These are phyloP conservation scores for Amphicarpaea edgeworthii DNA, from an alignment of 306 rosid species.

Conservation along the genomic window DNA sequence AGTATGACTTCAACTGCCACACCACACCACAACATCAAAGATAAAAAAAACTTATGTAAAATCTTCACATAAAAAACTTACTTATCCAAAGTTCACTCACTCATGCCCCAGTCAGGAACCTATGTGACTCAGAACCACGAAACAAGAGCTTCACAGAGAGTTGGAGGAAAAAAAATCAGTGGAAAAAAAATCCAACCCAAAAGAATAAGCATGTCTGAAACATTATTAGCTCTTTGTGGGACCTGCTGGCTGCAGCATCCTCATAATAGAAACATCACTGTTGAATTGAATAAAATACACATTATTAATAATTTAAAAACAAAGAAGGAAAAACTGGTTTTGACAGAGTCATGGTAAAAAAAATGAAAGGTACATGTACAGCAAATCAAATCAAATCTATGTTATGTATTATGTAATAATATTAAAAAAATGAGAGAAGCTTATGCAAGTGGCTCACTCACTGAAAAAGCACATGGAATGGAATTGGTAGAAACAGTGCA, in stretches of 20 bases:
- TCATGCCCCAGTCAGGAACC: neutral
- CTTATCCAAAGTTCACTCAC: constrained; percentile 13
- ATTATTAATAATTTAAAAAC: neutral
- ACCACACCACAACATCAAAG: constrained; percentile 22
- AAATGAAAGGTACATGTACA: constrained; percentile 2
- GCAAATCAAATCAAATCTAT: neutral
- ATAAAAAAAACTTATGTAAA: neutral
- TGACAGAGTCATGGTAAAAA: neutral
- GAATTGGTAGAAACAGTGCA: constrained; percentile 5
- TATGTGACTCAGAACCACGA: neutral
- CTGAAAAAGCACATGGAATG: neutral
- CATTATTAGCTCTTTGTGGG: constrained; percentile 24
- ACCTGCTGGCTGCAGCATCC: constrained; percentile 21
- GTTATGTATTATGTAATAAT: neutral
- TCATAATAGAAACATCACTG: constrained; percentile 8
- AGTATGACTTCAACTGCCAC: constrained; percentile 25
- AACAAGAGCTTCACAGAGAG: constrained; percentile 25
- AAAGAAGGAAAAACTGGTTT: neutral
- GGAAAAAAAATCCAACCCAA: constrained; percentile 6
- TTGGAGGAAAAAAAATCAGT: neutral
- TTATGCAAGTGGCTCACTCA: constrained; percentile 2
- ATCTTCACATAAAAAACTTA: constrained; percentile 1
- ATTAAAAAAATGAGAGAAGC: constrained; percentile 9
- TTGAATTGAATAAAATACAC: constrained; percentile 27
- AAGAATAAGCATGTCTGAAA: constrained; percentile 28